phyloP scores from a whole-genome alignment of 768 basidiomycete genomes.

The Mycena vulgaris region DNA sequence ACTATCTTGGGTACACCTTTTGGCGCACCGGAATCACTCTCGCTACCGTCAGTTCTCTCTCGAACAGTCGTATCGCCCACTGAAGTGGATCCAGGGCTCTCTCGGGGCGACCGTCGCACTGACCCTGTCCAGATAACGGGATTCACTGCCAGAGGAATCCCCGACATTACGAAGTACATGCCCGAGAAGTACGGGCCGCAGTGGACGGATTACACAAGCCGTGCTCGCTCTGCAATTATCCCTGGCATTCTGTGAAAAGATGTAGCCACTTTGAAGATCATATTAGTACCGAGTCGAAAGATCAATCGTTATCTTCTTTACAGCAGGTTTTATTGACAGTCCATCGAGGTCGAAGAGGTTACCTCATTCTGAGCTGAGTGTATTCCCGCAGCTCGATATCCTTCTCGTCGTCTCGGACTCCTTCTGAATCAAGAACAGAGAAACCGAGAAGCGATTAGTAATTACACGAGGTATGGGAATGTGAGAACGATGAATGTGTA shows the following conservation, averaged over 20 bases:
- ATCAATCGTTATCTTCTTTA: too few species aligned
- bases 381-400: too few species aligned
- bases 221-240: conserved; percentile 24
- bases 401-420: too few species aligned
- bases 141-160: not conserved
- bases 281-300: too few species aligned
- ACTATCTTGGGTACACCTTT: conserved; percentile 42
- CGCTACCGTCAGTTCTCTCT: conserved; percentile 26
- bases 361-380: too few species aligned
- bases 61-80: not conserved
- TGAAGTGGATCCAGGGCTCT: conserved; percentile 2
- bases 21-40: conserved; percentile 43
- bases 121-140: not conserved
- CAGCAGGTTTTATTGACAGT: too few species aligned
- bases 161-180: conserved; percentile 21
- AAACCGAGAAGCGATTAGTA: too few species aligned
- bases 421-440: too few species aligned
- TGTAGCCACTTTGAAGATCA: too few species aligned
- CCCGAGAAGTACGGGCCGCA: conserved; percentile 17
- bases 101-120: conserved; percentile 12
- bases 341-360: too few species aligned
- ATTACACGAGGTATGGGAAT: too few species aligned
- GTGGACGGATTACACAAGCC: conserved; percentile 26
- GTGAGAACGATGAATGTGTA: too few species aligned
- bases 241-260: conserved; percentile 33